Base-by-base conservation (phyloP, 345 rosid species). In the Trapa incisa region DNA sequence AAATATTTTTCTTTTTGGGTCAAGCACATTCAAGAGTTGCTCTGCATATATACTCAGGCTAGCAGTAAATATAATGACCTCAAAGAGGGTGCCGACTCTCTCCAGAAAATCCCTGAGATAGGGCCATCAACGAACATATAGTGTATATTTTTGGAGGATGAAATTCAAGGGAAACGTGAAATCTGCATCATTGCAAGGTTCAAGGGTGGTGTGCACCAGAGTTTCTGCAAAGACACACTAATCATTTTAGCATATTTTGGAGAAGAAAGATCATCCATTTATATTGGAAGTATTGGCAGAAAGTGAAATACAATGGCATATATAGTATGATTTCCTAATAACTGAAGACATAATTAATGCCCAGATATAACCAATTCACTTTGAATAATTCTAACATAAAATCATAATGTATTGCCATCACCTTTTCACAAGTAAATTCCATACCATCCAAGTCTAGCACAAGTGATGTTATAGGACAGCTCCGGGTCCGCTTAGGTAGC, bases 1-100 rank as follows among this genome's bases (percentile, higher is more conserved):
- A 72, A 95, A 87, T 60, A 89, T 64, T 71, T 85, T 95, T 81
- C 96, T 87, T 81, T 81, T 91, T 38, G 99, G 99, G 76, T 95
- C 99, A n/a, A 95, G 98, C 73, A 95, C 93, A 72, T 95, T 91
- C 71, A 95, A 84, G 67, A 95, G 98, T 68, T 95, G 98, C 72
- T 89, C 96, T 0, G 99, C 99, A 68, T 95, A 95, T 54, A 95
- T 91, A 66, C 97, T 91, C 77, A 89, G 98, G 76, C 99, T 95
- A 54, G 99, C 99, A 33, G 99, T 95, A 77, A 95, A 95, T 76
- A 95, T 89, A 56, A 89, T 84, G 60, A 95, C 87, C 86, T 95
- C 97, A 69, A 95, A 95, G 38, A 87, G 86, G 73, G 83, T 47
- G 11, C 98, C 75, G 67, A 86, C 92, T 76, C 91, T 80, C 76